These are phyloP conservation scores for Daldinia decipiens DNA, from an alignment of 495 filamentous ascomycete genomes.

Conservation along the genomic window DNA sequence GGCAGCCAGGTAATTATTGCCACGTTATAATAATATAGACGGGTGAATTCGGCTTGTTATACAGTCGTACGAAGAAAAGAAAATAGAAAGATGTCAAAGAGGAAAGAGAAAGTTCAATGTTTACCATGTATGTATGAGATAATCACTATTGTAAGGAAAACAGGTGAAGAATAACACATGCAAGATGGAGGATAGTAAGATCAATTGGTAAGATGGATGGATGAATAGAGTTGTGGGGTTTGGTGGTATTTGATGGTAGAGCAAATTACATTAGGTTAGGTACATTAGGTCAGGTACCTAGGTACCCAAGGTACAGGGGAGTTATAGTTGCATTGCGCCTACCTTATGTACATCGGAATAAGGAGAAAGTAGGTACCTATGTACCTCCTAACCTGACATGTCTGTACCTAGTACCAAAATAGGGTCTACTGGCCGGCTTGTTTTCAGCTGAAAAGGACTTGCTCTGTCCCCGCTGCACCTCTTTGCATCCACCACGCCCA, in stretches of 20 bases:
- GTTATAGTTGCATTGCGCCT: no score
- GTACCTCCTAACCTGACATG: no score
- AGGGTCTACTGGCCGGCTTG: background rate
- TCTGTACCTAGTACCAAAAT: no score
- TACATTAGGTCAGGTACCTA: background rate
- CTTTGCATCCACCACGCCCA: background rate
- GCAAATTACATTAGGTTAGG: no score
- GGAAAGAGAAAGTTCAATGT: no score
- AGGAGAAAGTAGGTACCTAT: no score
- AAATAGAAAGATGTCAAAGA: background rate
- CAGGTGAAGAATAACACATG: background rate
- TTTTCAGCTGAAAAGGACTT: constrained; percentile 4
- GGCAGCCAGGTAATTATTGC: constrained; percentile 12
- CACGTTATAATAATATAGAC: constrained; percentile 23
- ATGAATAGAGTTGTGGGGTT: constrained; percentile 43
- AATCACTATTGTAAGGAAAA: background rate
- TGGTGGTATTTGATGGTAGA: background rate
- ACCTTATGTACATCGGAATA: no score
- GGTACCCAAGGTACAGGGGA: no score
- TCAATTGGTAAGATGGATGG: constrained; percentile 16
- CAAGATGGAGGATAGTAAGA: background rate
- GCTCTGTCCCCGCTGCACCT: background rate
- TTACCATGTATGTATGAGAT: background rate
- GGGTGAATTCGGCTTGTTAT: background rate
- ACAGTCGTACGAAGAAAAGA: background rate